These are phyloP conservation scores for Echinochloa phyllopogon DNA, from an alignment of 176 grass and related monocot species.

Conservation along the genomic window DNA sequence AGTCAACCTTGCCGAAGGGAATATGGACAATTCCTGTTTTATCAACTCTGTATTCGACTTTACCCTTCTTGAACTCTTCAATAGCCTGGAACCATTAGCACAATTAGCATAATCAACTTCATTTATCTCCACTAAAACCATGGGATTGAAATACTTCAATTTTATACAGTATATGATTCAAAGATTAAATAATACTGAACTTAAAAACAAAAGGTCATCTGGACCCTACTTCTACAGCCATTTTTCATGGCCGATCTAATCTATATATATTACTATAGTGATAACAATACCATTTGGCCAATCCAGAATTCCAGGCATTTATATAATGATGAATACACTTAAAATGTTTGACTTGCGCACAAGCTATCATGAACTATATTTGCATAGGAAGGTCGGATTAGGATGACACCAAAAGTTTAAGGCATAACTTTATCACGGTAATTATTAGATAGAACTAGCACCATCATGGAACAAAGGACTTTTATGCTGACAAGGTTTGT, in stretches of 20 bases:
- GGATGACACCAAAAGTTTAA: background rate
- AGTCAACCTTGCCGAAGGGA: slow-evolving; percentile 86
- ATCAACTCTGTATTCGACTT: slow-evolving; percentile 97
- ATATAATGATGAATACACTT: background rate
- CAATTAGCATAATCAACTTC: slow-evolving; percentile 39
- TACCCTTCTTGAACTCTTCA: slow-evolving; percentile 97
- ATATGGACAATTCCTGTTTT: slow-evolving; percentile 95
- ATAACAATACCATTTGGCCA: background rate
- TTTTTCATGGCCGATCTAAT: slow-evolving; percentile 25
- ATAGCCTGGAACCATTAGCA: slow-evolving; percentile 77
- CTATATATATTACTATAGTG: background rate
- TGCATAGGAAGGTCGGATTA: background rate
- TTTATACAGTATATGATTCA: background rate
- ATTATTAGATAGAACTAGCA: background rate
- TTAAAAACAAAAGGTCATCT: background rate
- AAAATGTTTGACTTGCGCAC: background rate
- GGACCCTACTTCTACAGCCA: background rate
- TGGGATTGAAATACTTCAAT: background rate
- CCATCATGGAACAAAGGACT: background rate
- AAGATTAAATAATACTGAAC: slow-evolving; percentile 2
- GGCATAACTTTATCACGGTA: background rate
- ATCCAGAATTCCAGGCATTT: background rate
- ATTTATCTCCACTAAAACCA: slow-evolving; percentile 26
- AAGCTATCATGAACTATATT: background rate
- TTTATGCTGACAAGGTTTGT: background rate